Evolutionary conservation across 1,139 yeast genomes (phyloP).

Genomic region (Pichia sp.): DNA sequence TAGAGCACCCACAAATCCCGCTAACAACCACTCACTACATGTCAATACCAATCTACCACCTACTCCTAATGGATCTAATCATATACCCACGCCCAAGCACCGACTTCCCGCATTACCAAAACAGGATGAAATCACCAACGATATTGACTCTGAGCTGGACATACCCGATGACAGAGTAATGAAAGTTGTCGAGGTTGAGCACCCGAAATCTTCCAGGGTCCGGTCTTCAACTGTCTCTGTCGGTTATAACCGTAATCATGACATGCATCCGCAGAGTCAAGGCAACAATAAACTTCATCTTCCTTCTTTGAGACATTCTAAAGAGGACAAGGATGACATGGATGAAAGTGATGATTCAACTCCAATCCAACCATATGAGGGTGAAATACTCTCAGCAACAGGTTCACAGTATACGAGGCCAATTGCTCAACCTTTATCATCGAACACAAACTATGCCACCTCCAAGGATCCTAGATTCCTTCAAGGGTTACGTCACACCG

Average conservation of each 20-base stretch:
- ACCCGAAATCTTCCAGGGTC: slow-evolving; percentile 6
- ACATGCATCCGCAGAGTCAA: not conserved
- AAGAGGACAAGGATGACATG: no score
- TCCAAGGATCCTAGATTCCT: slow-evolving; percentile 3
- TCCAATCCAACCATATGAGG: not conserved
- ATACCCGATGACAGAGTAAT: slow-evolving; percentile 13
- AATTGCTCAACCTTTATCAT: no score
- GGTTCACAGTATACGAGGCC: slow-evolving; percentile 6
- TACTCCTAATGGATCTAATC: no score
- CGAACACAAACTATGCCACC: no score
- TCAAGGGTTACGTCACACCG: slow-evolving; percentile 20
- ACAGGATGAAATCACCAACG: slow-evolving; percentile 13
- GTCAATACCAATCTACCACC: no score
- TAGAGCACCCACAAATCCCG: slow-evolving; percentile 12
- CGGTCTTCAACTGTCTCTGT: slow-evolving; percentile 16
- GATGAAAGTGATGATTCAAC: not conserved
- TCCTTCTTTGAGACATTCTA: no score
- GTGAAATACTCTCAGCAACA: not conserved
- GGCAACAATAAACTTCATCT: no score
- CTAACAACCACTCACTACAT: no score
- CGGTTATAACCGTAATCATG: not conserved
- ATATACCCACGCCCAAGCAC: no score
- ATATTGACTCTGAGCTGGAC: slow-evolving; percentile 26
- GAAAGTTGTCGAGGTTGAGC: not conserved
- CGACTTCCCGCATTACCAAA: not conserved